Base-by-base conservation (phyloP, 108 stramenopile species). In the Aureococcus anophagefferens region DNA sequence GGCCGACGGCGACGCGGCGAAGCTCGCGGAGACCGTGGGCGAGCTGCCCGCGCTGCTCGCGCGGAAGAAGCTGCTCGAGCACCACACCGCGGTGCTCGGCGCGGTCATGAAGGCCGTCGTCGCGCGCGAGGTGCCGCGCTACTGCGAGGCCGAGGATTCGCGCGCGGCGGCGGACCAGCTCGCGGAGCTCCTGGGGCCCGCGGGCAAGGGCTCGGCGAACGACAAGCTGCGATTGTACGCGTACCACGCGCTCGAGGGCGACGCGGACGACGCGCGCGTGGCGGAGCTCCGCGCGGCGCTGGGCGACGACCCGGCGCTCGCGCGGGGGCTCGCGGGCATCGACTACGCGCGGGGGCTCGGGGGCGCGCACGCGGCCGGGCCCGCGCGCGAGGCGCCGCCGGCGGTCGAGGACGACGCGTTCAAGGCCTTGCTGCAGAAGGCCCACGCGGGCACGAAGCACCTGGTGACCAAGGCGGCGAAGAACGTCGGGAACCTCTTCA, bases 91-190 rank as follows among this genome's bases (percentile, higher is more conserved):
- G 64, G 90, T 99, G 64, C 76, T 97, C 15, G 93, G 95, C 82
- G 95, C 98, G 13, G 91, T 93, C 44, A 99, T 99, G 98, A 91
- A 91, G 66, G 87, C 89, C 76, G 94, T 98, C 46, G 96, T 95
- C 21, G 84, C 91, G 31, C 81, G 97, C 18, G 95, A 98, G 81
- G 92, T 98, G 15, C 96, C 96, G 31, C 90, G 93, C 72, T 97
- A 93, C 72, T 96, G 89, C 74, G 95, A 97, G 74, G 77, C 91
- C 68, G 97, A 96, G 76, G 89, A 91, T 73, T 35, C 79, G 30
- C 74, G 78, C 30, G 81, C 88, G 71, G 93, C 89, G 15, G 89
- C 91, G 71, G 79, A 79, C 37, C 82, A 88, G 63, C 89, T 98
- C 0, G 63, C 91, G 77, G 85, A 82, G 29, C 78, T 96, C 32